Evolutionary conservation across 345 rosid genomes (phyloP), one percentile per base, ranked within the genome.

Genomic region (Anacardium occidentale): DNA sequence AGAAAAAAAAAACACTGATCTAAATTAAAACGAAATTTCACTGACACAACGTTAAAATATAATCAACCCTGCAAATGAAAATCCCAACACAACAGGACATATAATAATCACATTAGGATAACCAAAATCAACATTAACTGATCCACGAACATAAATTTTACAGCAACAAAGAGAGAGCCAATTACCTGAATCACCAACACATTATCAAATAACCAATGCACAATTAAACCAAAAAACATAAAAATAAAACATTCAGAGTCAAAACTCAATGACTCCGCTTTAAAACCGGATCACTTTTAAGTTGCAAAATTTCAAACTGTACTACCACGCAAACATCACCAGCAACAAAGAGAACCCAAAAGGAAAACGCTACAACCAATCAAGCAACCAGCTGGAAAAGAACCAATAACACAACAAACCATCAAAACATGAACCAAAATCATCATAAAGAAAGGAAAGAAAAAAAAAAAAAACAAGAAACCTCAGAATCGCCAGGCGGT

Each of bases 401-500:
- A 56, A 56, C 25, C 32, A 42, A 17, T 34, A 44, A 42, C 20
- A n/a, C 48, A 67, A 32, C 22, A 47, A 53, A 54, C 4, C 0
- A 63, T 20, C 67, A 26, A 63, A 25, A 44, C 5, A 63, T 44
- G 15, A 7, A 11, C 11, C 17, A 63, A 42, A 7, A 12, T 5
- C 2, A 58, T 25, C 42, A 37, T 37, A 50, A 50, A 15, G 6
- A 50, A 29, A 29, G 32, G 15, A 4, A 34, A 34, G 17, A 45
- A 64, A 64, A 10, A 47, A 2, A 50, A 4, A 34, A 34, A 34
- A 45, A 64, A 64, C n/a, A 47, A 2, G 37, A 70, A 37, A 91
- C 98, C 94, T 92, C 97, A 17, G 98, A 93, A 83, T 94, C 91
- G 61, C 84, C 90, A 11, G 73, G 42, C 1, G 88, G 86, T 1